Evolutionary conservation across 1,139 yeast species (phyloP), one percentile per base, ranked within the genome.

Genomic region (Taiozyma onychis): DNA sequence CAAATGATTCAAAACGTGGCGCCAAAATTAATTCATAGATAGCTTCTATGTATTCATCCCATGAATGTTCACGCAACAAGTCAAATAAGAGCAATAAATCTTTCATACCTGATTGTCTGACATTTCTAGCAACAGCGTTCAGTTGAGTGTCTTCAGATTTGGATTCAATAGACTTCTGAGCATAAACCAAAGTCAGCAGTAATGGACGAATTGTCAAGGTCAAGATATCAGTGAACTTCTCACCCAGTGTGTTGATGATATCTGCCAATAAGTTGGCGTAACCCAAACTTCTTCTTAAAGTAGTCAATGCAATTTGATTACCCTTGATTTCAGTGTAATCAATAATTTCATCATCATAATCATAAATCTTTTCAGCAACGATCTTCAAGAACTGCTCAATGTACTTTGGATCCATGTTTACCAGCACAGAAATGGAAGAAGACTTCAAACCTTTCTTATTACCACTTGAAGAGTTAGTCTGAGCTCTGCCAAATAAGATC

Each of bases 401-500:
- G 55, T 80, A 77, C 7, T 70, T 66, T 21, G 78, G 77, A 22
- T 76, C 73, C 48, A 93, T 73, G 55, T 77, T 83, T 28, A 88
- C 87, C 48, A 93, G 68, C 2, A 87, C 75, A 21, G 85, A 75
- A 16, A 93, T 73, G 5, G 90, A 89, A 3, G 97, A 93, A 62
- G 77, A 77, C 58, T 89, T 86, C 58, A 88, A 78, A 26, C 91
- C 83, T 53, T 80, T 77, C 60, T 87, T 87, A 46, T 83, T 80
- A 53, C 89, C 89, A 65, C 85, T 81, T 1, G 74, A 69, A 32
- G 66, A 69, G 34, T 72, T 67, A 5, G 77, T 73, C 67, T 88
- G 96, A 10, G 90, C 89, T 56, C 95, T 76, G 6, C 99, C 99
- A 67, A 85, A 93, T 37, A 95, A 70, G 28, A 95, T 85, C 55